Evolutionary conservation across 768 basidiomycete genomes (phyloP), one percentile per base, ranked within the genome.

Genomic region (Lyophyllum shimeji): DNA sequence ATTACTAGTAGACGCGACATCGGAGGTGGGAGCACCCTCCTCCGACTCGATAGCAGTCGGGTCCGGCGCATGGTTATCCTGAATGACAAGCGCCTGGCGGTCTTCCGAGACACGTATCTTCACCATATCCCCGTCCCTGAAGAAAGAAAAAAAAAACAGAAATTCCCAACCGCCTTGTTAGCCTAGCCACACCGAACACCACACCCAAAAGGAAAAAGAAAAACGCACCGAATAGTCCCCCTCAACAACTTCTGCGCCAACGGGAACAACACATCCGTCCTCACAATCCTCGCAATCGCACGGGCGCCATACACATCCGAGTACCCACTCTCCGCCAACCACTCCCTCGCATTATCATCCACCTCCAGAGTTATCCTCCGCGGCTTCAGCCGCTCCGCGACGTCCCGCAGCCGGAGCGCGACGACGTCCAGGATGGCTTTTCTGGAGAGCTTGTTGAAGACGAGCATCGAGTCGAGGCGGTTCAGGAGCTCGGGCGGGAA

Each of bases 401-500:
- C 85, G 50, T 96, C 94, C 12, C 76, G 73, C 17, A 96, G 76
- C 8, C 93, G 84, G 7, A 96, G 76, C 2, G 76, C 75, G 18
- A 95, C 92, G 21, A 97, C 87, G 46, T 87, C 74, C n/a, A 90
- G 72, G 51, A 95, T 89, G 3, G 89, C 86, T 21, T 73, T 67
- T 23, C 78, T 80, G 1, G 89, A 86, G 17, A 97, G 84, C 66
- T 93, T 95, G 77, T 95, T 95, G 77, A 97, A 96, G 8, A 96
- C 87, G 15, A 90, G 75, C 72, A 90, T 89, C 1, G 89, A 84
- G 65, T 96, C 93, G 33, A 96, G 81, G 7, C 94, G 86, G 67
- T 95, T 95, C 52, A 95, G 80, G 2, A 96, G 79, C 69, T 97
- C 94, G 0, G 94, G 94, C 9, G 93, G 87, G 80, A 95, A 95